These are phyloP conservation scores for Scortechinia acanthostroma DNA, from an alignment of 2,329 filamentous ascomycete species.

Conservation along the genomic window DNA sequence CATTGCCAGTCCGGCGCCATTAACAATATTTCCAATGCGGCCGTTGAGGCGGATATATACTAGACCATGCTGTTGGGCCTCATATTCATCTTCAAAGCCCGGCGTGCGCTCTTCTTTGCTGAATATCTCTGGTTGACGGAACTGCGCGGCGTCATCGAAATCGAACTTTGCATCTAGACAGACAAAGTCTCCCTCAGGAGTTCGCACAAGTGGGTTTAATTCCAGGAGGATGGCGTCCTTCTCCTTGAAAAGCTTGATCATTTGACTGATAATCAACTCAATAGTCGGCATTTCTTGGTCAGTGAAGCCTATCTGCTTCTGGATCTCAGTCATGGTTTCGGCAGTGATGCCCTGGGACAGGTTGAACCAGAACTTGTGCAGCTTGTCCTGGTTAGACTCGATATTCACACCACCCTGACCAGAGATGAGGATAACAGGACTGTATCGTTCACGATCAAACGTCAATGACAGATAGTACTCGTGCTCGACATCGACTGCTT, in stretches of 20 bases:
- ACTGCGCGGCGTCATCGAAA: slow-evolving; percentile 36
- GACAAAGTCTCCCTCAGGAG: slow-evolving; percentile 16
- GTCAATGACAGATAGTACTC: slow-evolving; percentile 31
- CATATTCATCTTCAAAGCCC: slow-evolving; percentile 17
- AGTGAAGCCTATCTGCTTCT: slow-evolving; percentile 13
- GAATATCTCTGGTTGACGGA: slow-evolving; percentile 31
- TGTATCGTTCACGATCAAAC: slow-evolving; percentile 29
- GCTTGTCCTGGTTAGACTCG: slow-evolving; percentile 11
- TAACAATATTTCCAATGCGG: slow-evolving; percentile 77
- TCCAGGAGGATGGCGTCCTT: slow-evolving; percentile 38
- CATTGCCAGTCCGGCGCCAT: slow-evolving; percentile 85
- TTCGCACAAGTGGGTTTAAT: slow-evolving; percentile 24
- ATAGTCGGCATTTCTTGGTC: slow-evolving; percentile 12
- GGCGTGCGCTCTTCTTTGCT: slow-evolving; percentile 19
- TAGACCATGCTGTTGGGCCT: slow-evolving; percentile 55
- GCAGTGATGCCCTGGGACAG: slow-evolving; percentile 13
- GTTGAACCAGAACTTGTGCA: slow-evolving; percentile 16
- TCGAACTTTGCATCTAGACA: slow-evolving; percentile 29
- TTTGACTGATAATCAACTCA: slow-evolving; percentile 17
- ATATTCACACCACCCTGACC: slow-evolving; percentile 18
- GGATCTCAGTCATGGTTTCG: slow-evolving; percentile 12
- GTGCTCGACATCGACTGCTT: slow-evolving; percentile 15
- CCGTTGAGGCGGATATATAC: slow-evolving; percentile 65
- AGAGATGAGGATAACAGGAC: slow-evolving; percentile 26
- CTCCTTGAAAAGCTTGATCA: slow-evolving; percentile 25